Base-by-base conservation (phyloP, 495 filamentous ascomycete species). In the Penicillium taxi region DNA sequence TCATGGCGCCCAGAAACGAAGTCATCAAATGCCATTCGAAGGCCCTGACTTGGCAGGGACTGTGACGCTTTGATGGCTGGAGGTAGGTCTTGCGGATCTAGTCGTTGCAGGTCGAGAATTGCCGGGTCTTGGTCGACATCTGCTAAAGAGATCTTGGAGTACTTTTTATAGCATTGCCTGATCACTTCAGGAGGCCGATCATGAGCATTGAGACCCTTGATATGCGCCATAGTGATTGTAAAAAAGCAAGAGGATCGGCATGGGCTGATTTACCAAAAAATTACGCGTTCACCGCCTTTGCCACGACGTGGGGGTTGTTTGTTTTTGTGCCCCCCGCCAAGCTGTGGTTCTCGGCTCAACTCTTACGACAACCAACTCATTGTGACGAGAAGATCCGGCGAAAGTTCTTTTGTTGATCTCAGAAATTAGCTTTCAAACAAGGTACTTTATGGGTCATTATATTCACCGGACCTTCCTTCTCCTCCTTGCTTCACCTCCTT, bases 151-250 rank as follows among this genome's bases (percentile, higher is more conserved):
- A 69, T 58, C 20, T 61, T 70, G 18, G 72, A 70, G 37, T 76
- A 81, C 32, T 63, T 66, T 56, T 89, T 93, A 65, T 78, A 89
- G 28, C 75, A 54, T 25, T 63, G 59, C 26, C 73, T 70, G 29
- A 93, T 59, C 14, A 62, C 53, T 23, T 81, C 73, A 9, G 84
- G 84, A 13, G 85, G 82, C 35, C 70, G 73, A 55, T 82, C 73
- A 50, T 84, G 74, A 19, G 84, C 75, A 54, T 87, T 78, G 7
- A 86, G 63, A 4, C 66, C 69, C 47, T 55, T 58, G 30, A 67
- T 65, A 13, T 56, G 58, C 14, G 59, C 58, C 64, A 67, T 67
- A 29, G 17, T n/a, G 6, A 16, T 5, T 22, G 35, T 28, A 9
- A 31, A 32, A 12, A 12, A 27, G 12, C 11, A 1, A 18, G 19